Base-by-base conservation (phyloP, 768 basidiomycete species). In the Termitomyces sp. region DNA sequence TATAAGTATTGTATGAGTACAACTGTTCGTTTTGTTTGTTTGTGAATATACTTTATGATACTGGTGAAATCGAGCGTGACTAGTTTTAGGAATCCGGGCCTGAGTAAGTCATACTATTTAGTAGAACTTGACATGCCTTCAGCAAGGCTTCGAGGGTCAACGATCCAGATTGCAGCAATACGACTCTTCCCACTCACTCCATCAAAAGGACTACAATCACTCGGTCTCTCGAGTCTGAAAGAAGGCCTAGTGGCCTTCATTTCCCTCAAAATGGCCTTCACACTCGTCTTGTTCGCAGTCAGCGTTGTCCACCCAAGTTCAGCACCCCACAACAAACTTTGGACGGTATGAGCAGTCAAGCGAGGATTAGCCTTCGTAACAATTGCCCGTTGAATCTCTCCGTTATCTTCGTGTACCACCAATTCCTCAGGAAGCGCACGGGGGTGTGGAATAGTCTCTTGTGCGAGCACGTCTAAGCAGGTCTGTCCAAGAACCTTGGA, bases 231-330 rank as follows among this genome's bases (percentile, higher is more conserved):
- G 3, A 74, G 57, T 36, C 69, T 64, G 2, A 71, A 71, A 31
- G 69, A 67, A 27, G 72, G 63, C 31, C 72, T 72, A 2, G 72
- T 71, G 16, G 69, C 65, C 56, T 75, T 80, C 69, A 92, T 79
- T 68, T 88, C 88, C 59, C 84, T 76, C 58, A 93, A 59, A n/a
- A 94, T 75, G 24, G 85, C 85, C 65, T 80, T 85, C 26, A 94
- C 83, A 62, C 92, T 92, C 31, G 86, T 79, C 61, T 83, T 78
- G 63, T 96, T 95, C 9, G 91, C 91, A 4, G 92, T 94, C 48
- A 95, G 73, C n/a, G 90, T 92, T 60, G 93, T 94, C 88, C 89
- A 87, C 0, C 86, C 85, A 27, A 80, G 71, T 39, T 72, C 72
- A 0, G 87, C 82, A 16, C 92, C 93, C 65, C 80, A 82, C 20